These are phyloP conservation scores for Entoloma clypeatum DNA, from an alignment of 1,284 basidiomycete species.

Conservation along the genomic window DNA sequence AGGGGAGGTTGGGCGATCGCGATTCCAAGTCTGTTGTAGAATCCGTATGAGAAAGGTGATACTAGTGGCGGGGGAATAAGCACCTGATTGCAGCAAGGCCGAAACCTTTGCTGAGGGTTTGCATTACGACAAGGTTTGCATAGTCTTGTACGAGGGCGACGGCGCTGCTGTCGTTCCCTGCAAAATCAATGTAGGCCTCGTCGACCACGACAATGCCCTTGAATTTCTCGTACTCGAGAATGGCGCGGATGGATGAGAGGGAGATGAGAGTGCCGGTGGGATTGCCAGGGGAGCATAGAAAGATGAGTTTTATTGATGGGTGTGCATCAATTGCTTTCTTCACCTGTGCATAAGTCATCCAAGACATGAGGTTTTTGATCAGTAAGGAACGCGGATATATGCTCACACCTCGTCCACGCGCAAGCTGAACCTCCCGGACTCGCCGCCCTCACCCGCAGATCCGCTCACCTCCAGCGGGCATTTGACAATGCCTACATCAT, in stretches of 20 bases:
- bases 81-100: conserved; percentile 94
- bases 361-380: not conserved
- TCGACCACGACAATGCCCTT: conserved; percentile 93
- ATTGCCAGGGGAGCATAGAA: conserved; percentile 97
- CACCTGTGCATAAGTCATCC: conserved; percentile 46
- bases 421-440: conserved; percentile 75
- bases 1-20: conserved; percentile 87
- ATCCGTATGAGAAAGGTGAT: not conserved
- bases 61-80: conserved; percentile 19
- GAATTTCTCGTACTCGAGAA: conserved; percentile 81
- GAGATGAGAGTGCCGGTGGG: conserved; percentile 91
- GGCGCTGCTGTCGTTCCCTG: conserved; percentile 61
- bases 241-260: conserved; percentile 61
- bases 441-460: conserved; percentile 59
- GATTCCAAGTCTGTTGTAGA: conserved; percentile 69
- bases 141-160: conserved; percentile 75
- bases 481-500: conserved; percentile 85
- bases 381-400: conserved; percentile 9
- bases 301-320: conserved; percentile 83
- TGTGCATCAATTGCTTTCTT: conserved; percentile 65
- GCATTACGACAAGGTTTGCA: conserved; percentile 89
- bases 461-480: conserved; percentile 70
- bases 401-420: conserved; percentile 67
- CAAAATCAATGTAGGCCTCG: conserved; percentile 98
- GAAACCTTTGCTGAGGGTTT: conserved; percentile 96